Percentiles rank a stretch among this genome's conserved stretches.
Evolutionary conservation across 2,329 filamentous ascomycete genomes (phyloP).

Genomic region (Didymellaceae sp.): DNA sequence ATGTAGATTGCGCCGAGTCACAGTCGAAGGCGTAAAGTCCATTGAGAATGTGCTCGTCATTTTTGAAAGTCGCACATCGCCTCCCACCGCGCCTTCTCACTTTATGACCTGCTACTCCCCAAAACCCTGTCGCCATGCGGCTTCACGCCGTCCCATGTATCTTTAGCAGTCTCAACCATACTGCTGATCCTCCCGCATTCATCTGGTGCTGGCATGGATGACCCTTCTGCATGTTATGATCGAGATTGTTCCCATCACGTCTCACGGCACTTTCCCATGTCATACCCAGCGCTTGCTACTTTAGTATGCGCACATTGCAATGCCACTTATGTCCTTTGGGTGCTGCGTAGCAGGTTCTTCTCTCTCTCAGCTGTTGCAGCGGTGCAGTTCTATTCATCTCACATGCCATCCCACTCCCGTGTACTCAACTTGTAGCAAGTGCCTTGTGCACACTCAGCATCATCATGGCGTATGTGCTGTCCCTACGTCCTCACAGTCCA

Average conservation of each 20-base stretch:
- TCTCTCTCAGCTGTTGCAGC: conserved; percentile 38
- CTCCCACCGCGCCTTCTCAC: conserved; percentile 12
- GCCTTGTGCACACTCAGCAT: conserved; percentile 19
- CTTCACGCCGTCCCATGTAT: conserved; percentile 15
- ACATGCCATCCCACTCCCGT: conserved; percentile 38
- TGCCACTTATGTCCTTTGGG: conserved; percentile 18
- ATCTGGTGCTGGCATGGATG: conserved; percentile 21
- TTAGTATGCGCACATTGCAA: conserved; percentile 18
- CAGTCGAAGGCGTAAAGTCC: background rate
- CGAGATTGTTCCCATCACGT: conserved; percentile 11
- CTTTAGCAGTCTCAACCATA: conserved; percentile 19
- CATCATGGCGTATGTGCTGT: conserved; percentile 50
- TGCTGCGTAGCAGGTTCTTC: conserved; percentile 25
- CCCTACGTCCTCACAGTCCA: conserved; percentile 48
- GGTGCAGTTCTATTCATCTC: conserved; percentile 49
- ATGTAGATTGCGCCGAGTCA: no score
- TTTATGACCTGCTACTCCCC: conserved; percentile 19
- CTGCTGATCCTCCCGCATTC: conserved; percentile 22
- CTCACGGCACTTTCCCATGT: conserved; percentile 31
- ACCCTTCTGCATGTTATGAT: conserved; percentile 26
- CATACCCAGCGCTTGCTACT: conserved; percentile 21
- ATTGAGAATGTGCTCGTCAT: background rate
- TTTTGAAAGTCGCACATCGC: background rate
- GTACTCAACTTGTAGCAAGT: conserved; percentile 31
- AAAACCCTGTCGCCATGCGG: conserved; percentile 9